Evolutionary conservation across 306 rosid species (phyloP), one percentile per base, ranked within the genome.

Genomic region (Sophora flavescens): DNA sequence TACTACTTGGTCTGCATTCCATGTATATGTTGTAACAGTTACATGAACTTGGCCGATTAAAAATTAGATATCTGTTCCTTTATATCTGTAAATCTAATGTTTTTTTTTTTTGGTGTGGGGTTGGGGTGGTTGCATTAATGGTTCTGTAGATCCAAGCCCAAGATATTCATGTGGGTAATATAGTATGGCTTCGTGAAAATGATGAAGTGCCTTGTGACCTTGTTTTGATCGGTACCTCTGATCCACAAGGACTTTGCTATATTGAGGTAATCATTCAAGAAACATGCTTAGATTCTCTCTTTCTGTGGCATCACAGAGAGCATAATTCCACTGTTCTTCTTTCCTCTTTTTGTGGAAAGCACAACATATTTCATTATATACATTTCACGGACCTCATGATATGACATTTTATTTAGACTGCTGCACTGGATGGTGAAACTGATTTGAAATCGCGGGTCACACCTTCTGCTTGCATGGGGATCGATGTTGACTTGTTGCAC

Each of bases 181-280:
- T 95, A 67, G 88, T 95, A 52, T 95, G 99, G 99, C 88, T 95
- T 38, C 88, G 97, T 67, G 99, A 95, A 86, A 95, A 95, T 86
- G 99, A 95, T 83, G 99, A 92, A 88, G 97, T 92, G 77, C 99
- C 99, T 42, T 92, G 96, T 82, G 99, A 95, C 85, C 97, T 95
- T 80, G 93, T 92, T 81, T 84, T 95, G 90, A 76, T 95, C 61
- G 99, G 99, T 26, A 88, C 97, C 59, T 95, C 99, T 54, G 99
- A 95, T 83, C 87, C 93, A 6, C 99, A 92, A 84, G 99, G 99
- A 58, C 54, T 90, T 80, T 92, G 99, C 89, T 95, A 90, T 82
- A 26, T 89, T 54, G 99, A 95, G 97, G 99, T 95, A 86, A 83
- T 78, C 66, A 77, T 75, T 74, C 59, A 30, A 52, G 68, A 85